Evolutionary conservation across 441 rosid species (phyloP), one percentile per base, ranked within the genome.

Genomic region (Theobroma grandiflorum): DNA sequence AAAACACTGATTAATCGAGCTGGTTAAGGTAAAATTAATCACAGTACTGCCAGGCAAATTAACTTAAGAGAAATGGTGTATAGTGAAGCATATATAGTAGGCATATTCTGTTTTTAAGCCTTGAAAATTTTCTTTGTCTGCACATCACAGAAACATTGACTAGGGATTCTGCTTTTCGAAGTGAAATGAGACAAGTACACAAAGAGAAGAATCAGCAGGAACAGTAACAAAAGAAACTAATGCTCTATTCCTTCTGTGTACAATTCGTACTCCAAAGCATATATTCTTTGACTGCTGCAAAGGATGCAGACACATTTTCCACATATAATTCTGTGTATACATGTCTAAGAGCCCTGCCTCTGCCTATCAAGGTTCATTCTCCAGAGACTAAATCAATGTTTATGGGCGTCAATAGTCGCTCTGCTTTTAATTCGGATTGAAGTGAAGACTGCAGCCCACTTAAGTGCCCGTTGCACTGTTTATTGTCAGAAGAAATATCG

Each of bases 381-480:
- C 80, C 88, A 59, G 78, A 68, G 80, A 38, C 45, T 83, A 42
- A n/a, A n/a, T 88, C 91, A 59, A 68, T 68, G 73, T 83, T 96
- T 26, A 82, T 78, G 35, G 92, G 89, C 83, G 90, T 96, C 88
- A 85, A 49, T 22, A 83, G 80, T 55, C 88, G 82, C 52, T 91
- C 95, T 9, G 85, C 78, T 79, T 92, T 95, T 52, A 80, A 80
- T 86, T 93, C 95, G 3, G 90, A 85, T 20, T 83, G 90, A 11
- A 94, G 87, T 2, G 84, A 87, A 6, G 88, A 83, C 79, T 92
- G 97, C 84, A 96, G 77, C 91, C 92, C 84, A 88, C 87, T 92
- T 38, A 96, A 79, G 77, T 91, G 91, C 76, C 92, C 93, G 6
- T 82, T 82, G 81, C 98, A 96, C 84, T 87, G 94, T 75, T 79